These are phyloP conservation scores for Serendipita vermifera DNA, from an alignment of 768 basidiomycete species.

Conservation along the genomic window DNA sequence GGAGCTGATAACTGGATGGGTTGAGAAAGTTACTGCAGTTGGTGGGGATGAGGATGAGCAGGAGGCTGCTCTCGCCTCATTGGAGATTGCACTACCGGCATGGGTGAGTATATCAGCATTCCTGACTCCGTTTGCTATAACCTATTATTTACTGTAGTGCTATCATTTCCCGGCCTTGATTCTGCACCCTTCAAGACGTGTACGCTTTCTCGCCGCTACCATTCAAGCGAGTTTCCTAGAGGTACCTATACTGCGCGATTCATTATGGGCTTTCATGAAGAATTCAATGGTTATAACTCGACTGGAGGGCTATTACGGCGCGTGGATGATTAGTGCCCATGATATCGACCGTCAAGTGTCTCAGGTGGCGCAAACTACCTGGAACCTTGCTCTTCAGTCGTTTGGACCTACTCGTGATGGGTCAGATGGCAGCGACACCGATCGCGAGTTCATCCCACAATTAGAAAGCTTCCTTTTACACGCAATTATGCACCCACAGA, in stretches of 20 bases:
- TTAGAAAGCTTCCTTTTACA: background rate
- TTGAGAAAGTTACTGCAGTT: constrained; percentile 38
- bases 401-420: background rate
- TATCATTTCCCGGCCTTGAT: constrained; percentile 78
- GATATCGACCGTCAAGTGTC: constrained; percentile 59
- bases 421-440: background rate
- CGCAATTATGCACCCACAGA: background rate
- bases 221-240: constrained; percentile 55
- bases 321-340: constrained; percentile 59
- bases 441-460: background rate
- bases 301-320: constrained; percentile 45
- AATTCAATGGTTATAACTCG: constrained; percentile 26
- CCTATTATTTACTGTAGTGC: constrained; percentile 34
- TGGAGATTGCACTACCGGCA: constrained; percentile 64
- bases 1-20: constrained; percentile 59
- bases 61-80: constrained; percentile 19
- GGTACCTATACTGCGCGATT: constrained; percentile 35
- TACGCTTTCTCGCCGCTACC: constrained; percentile 46
- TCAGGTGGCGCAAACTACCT: constrained; percentile 36
- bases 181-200: constrained; percentile 64
- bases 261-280: constrained; percentile 37
- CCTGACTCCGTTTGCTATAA: background rate
- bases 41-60: constrained; percentile 27
- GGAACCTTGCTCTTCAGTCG: constrained; percentile 29
- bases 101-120: constrained; percentile 53